Base-by-base conservation (phyloP, 1,139 yeast species). In the Wickerhamiella infanticola region DNA sequence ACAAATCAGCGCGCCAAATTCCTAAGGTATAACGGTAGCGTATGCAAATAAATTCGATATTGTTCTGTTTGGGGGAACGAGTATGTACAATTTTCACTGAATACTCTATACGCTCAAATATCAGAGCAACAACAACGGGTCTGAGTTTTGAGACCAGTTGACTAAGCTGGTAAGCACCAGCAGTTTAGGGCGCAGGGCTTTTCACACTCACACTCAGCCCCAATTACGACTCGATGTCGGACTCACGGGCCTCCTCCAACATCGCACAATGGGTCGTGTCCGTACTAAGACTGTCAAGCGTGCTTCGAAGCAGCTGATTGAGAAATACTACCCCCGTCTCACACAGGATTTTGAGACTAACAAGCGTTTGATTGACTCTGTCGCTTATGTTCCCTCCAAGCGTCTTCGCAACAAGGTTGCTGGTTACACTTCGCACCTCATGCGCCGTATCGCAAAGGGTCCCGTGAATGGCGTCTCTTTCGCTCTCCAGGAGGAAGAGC, bases 381-480 rank as follows among this genome's bases (percentile, higher is more conserved):
- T 93, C 66, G 98, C 99, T 64, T 88, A 84, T 73, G 93, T 93
- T 70, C 96, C 93, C 74, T 85, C 98, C 67, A 93, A 93, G 84
- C 88, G 98, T 77, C 83, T 93, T 73, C 90, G 98, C 81, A 93
- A 93, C 93, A 90, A 90, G 86, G 93, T 90, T 69, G 98, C 99
- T 71, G 99, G 99, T 72, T 90, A 88, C 95, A 90, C 98, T 75
- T 90, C 98, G 68, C 99, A 90, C 75, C 81, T 90, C 75, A 93
- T 90, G 98, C 88, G 85, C 81, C 88, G 99, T 79, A 90, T 90
- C 69, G 98, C 93, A 77, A 90, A 90, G 81, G 99, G 99, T 69
- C 98, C 99, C 78, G 99, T 90, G 65, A 88, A 97, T 81, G 99
- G 99, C 79, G 93, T 90, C 64, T 90, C 98, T 66, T 90, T 90